A percentile compares a stretch with the other conserved stretches of the same genome.
These are phyloP conservation scores for Camellia oleifera DNA, from an alignment of 179 eudicot species.

Conservation along the genomic window DNA sequence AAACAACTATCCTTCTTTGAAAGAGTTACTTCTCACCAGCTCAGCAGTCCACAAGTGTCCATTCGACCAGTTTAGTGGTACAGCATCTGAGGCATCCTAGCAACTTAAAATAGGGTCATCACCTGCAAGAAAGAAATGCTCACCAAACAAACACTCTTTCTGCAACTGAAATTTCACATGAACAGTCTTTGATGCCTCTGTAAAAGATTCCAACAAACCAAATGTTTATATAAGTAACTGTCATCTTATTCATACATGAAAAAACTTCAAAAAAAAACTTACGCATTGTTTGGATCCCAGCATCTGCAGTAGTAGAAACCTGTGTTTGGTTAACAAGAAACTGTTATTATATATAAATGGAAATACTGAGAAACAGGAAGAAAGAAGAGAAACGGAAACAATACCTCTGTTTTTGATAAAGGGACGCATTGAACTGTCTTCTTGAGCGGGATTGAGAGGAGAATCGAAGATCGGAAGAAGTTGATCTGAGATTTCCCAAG, in stretches of 20 bases:
- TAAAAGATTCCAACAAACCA: not conserved
- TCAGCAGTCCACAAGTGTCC: conserved; percentile 47
- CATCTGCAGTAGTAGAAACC: not conserved
- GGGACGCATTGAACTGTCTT: conserved; percentile 3
- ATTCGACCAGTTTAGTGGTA: conserved; percentile 46
- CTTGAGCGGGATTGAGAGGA: too few relatives aligned
- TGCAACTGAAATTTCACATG: conserved; percentile 37
- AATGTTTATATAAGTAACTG: not conserved
- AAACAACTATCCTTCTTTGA: not conserved
- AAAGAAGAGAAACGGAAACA: not conserved
- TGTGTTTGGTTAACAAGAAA: not conserved
- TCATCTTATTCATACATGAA: too few relatives aligned
- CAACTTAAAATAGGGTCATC: conserved; percentile 40
- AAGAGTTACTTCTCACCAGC: conserved; percentile 31
- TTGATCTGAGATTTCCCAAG: not conserved
- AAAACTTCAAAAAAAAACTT: not conserved
- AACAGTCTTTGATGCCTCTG: conserved; percentile 26
- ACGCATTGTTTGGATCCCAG: conserved; percentile 8
- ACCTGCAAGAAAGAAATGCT: conserved; percentile 39
- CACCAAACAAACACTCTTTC: conserved; percentile 42
- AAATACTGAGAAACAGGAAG: too few relatives aligned
- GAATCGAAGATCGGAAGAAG: conserved; percentile 1
- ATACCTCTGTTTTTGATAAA: conserved; percentile 4
- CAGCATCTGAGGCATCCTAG: conserved; percentile 39
- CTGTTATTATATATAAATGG: too few relatives aligned